These are phyloP conservation scores for Suillus placidus DNA, from an alignment of 768 basidiomycete species.

Conservation along the genomic window DNA sequence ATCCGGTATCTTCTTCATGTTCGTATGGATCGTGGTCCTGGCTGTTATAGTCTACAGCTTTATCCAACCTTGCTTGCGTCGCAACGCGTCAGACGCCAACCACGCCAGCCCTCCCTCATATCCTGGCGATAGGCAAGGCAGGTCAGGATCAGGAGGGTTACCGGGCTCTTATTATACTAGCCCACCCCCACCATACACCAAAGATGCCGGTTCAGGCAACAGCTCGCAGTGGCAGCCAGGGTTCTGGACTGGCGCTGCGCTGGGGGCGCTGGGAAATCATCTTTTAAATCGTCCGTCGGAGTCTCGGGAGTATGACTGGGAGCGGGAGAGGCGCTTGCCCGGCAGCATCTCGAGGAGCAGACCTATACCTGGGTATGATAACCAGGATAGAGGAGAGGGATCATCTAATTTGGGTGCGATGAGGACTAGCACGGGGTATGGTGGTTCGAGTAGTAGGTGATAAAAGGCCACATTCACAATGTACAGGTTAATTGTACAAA, in stretches of 20 bases:
- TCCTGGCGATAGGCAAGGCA: slow-evolving; percentile 34
- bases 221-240: slow-evolving; percentile 62
- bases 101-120: slow-evolving; percentile 30
- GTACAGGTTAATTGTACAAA: background rate
- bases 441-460: slow-evolving; percentile 74
- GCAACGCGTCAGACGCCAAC: slow-evolving; percentile 33
- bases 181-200: slow-evolving; percentile 61
- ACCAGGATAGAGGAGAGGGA: slow-evolving; percentile 64
- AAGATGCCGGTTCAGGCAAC: slow-evolving; percentile 29
- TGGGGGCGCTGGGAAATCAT: slow-evolving; percentile 71
- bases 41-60: slow-evolving; percentile 59
- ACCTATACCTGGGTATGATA: slow-evolving; percentile 19
- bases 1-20: slow-evolving; percentile 51
- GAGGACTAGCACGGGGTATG: slow-evolving; percentile 79
- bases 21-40: slow-evolving; percentile 59
- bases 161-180: slow-evolving; percentile 50
- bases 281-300: slow-evolving; percentile 46
- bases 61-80: slow-evolving; percentile 54
- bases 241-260: slow-evolving; percentile 82
- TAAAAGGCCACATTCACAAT: background rate
- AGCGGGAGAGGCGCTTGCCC: slow-evolving; percentile 41
- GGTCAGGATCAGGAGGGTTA: slow-evolving; percentile 49
- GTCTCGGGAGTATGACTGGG: slow-evolving; percentile 57
- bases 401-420: slow-evolving; percentile 69
- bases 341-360: slow-evolving; percentile 34